Evolutionary conservation across 352 stramenopile species (phyloP), one percentile per base, ranked within the genome.

Genomic region (Phytophthora pseudosyringae): DNA sequence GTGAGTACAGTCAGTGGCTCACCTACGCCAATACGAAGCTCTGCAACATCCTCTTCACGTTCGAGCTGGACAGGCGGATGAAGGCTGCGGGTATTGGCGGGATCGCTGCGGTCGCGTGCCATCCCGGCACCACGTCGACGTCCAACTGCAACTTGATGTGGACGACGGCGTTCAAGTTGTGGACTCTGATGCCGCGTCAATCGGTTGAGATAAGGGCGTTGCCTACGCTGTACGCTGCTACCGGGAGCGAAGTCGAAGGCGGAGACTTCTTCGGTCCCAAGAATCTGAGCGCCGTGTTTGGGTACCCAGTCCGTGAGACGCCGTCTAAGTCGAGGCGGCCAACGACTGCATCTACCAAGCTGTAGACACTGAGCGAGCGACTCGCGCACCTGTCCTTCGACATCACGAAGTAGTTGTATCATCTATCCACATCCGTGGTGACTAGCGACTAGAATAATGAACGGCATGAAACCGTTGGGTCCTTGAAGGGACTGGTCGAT

Each of bases 11-110:
- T 25, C 64, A 75, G 39, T 81, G 62, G 62, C 49, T 63, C 13
- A 78, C 69, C 39, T 91, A 91, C 66, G 38, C 44, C 9, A 76
- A 81, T 32, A 78, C 76, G 5, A 90, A 90, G 60, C 49, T 90
- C 10, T 78, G 44, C 54, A 90, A 86, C 68, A 29, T 88, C 13
- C 70, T 90, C 29, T 89, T 88, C 59, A 80, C 77, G 13, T 49
- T 71, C 0, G 77, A 86, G 55, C 64, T 89, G 5, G 38, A 77
- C 15, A 66, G 74, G 12, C 72, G 79, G 3, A 54, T 88, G 18
- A 58, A 75, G 2, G 54, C 47, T 4, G 44, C 54, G 3, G 64
- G 70, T 8, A 40, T 81, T 16, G 38, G 58, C 5, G 64, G 52
- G 3, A 62, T 86, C 21, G 36, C 47, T 18, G 52, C 62, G 5